Base-by-base conservation (phyloP, 768 basidiomycete genomes). In the Collybia sp. region DNA sequence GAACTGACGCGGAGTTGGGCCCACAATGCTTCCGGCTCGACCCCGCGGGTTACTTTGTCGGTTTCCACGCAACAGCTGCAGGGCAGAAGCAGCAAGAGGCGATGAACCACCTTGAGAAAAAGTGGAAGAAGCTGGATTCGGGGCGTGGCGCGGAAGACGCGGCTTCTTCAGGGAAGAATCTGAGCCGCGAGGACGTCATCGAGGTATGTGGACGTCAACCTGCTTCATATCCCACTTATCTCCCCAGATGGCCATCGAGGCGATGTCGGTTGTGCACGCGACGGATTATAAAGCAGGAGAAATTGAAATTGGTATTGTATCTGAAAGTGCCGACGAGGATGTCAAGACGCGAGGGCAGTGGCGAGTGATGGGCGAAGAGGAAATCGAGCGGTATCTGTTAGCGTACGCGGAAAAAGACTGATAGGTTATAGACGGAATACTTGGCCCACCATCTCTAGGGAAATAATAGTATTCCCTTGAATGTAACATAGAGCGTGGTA, bases 11-110 rank as follows among this genome's bases (percentile, higher is more conserved):
- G 8, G 90, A 94, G 61, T 76, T 78, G 44, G 95, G 95, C 4
- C 95, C 96, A n/a, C 95, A 97, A 63, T 79, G 87, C 58, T 98
- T 97, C 78, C 97, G 96, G 69, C 84, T 98, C 43, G 96, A 99
- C 61, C 96, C 96, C 10, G 96, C 96, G 2, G 96, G 96, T 4
- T 98, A 96, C 69, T 99, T 94, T 62, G 91, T 96, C 38, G 96
- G 96, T 0, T 98, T 94, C 73, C 94, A 97, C 56, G 96, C 96
- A 8, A 95, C 95, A 2, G 83, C 95, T 0, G 87, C 94, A 2
- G 96, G 96, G 0, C 88, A 90, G 64, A 98, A 99, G 58, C 96
- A 98, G 58, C 95, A 96, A 60, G 96, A 99, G 61, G 93, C 92
- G 1, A 96, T 94, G 84, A 98, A 98, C 64, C 88, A 93, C 59